Evolutionary conservation across 169 alveolate species (phyloP), one percentile per base, ranked within the genome.

Genomic region (Cryptosporidium viatorum): DNA sequence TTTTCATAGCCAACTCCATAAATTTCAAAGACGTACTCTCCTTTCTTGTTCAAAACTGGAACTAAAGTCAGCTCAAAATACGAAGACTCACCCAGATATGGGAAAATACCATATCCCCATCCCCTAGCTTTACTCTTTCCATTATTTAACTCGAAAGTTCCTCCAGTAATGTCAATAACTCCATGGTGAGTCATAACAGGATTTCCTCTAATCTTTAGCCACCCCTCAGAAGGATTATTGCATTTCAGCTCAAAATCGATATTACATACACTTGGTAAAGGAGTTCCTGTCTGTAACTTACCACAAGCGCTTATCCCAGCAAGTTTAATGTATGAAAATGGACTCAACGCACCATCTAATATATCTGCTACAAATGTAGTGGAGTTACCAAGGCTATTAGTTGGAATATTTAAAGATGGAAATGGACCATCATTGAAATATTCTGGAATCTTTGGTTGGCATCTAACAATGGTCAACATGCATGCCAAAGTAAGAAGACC

Each of bases 21-120:
- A 12, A 80, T 16, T 50, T 60, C 74, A 62, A 80, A 80, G 3
- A 65, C 69, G 29, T 80, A 80, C 9, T 62, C 73, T 18, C 89
- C 89, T 14, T 41, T 43, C 21, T 29, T 59, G 18, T 59, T 62
- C 70, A 80, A 43, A 16, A 67, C 74, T 16, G 89, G 89, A n/a
- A 80, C 74, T 21, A 80, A 67, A 39, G 89, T 80, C 37, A 80
- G 35, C n/a, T 80, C 89, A 43, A 80, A 80, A 65, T 80, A 80
- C 1, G 89, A 80, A 8, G 73, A 62, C 52, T 80, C 89, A 7
- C 89, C 89, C 0, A 80, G 31, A 80, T 80, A 80, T 26, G 89
- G 89, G 39, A 80, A 80, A 41, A 80, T 41, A 16, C 89, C 89
- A 62, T 80, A 80, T 43, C 89, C 89, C 89, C 89, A 80, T 23